phyloP scores from a whole-genome alignment of 2,329 filamentous ascomycete genomes.

The Phoma sp. region DNA sequence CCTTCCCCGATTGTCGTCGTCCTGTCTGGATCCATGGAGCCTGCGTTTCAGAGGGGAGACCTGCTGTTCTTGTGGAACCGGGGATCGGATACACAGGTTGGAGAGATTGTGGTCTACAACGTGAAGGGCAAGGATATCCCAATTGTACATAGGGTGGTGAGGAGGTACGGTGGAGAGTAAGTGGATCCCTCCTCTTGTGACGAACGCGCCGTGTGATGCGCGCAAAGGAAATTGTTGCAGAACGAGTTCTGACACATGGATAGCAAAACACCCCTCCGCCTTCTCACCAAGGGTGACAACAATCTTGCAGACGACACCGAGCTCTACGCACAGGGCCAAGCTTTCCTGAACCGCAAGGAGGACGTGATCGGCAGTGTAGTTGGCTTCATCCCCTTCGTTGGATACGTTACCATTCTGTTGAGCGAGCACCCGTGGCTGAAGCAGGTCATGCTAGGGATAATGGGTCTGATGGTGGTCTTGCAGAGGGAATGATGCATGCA shows the following conservation, averaged over 20 bases:
- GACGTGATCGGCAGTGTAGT: constrained; percentile 94
- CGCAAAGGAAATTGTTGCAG: not conserved
- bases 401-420: constrained; percentile 94
- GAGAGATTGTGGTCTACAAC: constrained; percentile 81
- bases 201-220: not conserved
- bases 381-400: constrained; percentile 91
- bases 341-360: constrained; percentile 77
- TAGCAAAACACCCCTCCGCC: constrained; percentile 60
- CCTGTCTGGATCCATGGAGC: constrained; percentile 84
- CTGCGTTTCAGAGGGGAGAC: constrained; percentile 79
- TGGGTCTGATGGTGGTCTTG: constrained; percentile 91
- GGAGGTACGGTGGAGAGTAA: constrained; percentile 67
- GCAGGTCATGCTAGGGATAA: constrained; percentile 89
- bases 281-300: constrained; percentile 98
- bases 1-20: constrained; percentile 77
- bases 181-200: constrained; percentile 23
- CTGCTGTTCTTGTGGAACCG: constrained; percentile 79
- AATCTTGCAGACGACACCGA: constrained; percentile 93
- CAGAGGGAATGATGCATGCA: constrained; percentile 74
- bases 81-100: constrained; percentile 66
- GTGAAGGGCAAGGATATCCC: constrained; percentile 94
- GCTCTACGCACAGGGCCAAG: constrained; percentile 83
- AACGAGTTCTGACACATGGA: not conserved
- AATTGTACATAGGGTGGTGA: constrained; percentile 91
- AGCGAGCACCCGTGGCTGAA: constrained; percentile 98